phyloP scores from a whole-genome alignment of 164 flowering plant genomes.

The Aristolochia californica region DNA sequence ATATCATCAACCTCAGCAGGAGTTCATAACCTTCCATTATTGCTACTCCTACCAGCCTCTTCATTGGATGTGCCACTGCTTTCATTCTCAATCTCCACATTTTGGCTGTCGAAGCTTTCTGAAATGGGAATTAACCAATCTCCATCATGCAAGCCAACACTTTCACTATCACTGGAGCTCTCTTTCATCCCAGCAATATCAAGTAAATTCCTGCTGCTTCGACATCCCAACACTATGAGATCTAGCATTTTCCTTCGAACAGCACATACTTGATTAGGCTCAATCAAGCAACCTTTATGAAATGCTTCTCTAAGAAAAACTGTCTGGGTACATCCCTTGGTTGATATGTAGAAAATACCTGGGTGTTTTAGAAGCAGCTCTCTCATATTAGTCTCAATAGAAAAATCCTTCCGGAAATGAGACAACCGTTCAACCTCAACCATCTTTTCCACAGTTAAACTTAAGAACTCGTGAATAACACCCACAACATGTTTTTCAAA shows the following conservation, averaged over 20 bases:
- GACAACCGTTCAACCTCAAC: conserved; percentile 59
- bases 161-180: conserved; percentile 2
- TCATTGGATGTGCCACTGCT: background rate
- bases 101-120: conserved; percentile 18
- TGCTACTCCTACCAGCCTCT: too few species aligned
- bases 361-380: conserved; percentile 85
- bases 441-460: conserved; percentile 79
- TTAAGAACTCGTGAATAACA: conserved; percentile 71
- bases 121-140: conserved; percentile 50
- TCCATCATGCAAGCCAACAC: conserved; percentile 23
- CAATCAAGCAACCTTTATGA: conserved; percentile 47
- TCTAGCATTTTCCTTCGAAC: conserved; percentile 74
- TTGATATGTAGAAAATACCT: conserved; percentile 80
- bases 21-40: too few species aligned
- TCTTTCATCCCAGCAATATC: conserved; percentile 15
- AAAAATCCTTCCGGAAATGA: conserved; percentile 68
- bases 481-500: conserved; percentile 78
- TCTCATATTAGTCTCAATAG: conserved; percentile 57
- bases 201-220: conserved; percentile 32
- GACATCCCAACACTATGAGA: conserved; percentile 46
- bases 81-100: background rate
- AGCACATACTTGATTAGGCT: conserved; percentile 44
- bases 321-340: conserved; percentile 46
- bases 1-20: too few species aligned
- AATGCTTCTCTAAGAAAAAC: conserved; percentile 85